Evolutionary conservation across 306 rosid species (phyloP), one percentile per base, ranked within the genome.

Genomic region (Trichosanthes cucumerina): DNA sequence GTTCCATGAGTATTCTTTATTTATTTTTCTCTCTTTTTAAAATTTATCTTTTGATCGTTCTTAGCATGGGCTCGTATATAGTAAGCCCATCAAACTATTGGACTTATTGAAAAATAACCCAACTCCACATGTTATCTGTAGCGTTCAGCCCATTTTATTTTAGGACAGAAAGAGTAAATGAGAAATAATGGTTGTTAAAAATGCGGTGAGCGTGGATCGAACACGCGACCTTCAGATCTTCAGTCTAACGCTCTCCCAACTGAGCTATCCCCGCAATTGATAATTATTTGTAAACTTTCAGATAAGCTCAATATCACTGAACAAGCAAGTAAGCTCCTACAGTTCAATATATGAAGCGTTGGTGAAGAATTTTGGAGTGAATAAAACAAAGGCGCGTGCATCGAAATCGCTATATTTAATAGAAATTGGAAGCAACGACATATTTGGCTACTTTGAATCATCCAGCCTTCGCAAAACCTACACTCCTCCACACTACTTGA

Each of bases 371-470:
- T 63, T 83, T 5, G 95, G 84, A 81, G 33, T 62, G 47, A 4
- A 69, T 6, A 80, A 56, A 6, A 86, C 93, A 44, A 82, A 83
- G 14, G 58, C 41, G 2, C 91, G 80, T 56, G 79, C 92, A 10
- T 86, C 96, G 26, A 87, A 85, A 54, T 94, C 97, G 63, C 84
- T 94, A 12, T 85, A 88, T 23, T 23, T 75, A 18, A 53, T 89
- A n/a, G 88, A 87, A 23, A 94, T 94, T 13, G 98, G 97, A 57
- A 86, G 98, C 87, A 94, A 94, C 8, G 97, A 92, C 79, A 66
- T 94, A 18, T 85, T 90, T 34, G 89, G 83, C 19, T 92, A 92
- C 86, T 85, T 81, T 5, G 80, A 26, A 31, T 87, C 90, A 24
- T 31, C 83, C 78, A 60, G 76, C 38, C 83, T 81, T 50, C 87